Conservation (phyloP, 148 eudicot species). For the Rheum nobile region DNA sequence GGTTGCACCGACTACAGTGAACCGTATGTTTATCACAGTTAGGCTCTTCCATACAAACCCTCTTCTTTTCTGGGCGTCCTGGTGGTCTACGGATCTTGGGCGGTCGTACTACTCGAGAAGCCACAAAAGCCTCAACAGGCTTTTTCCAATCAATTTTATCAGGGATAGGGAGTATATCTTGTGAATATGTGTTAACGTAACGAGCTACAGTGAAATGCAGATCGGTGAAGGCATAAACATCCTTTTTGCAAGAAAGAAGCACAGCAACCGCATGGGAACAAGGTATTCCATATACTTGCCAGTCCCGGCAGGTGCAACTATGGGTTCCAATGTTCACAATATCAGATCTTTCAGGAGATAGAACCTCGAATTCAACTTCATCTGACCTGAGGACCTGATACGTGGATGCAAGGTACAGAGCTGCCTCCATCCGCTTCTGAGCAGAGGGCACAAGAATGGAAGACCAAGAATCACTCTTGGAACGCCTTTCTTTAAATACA, state of each 20-base stretch:
- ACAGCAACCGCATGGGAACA: slow-evolving; percentile 61
- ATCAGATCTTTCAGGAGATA: slow-evolving; percentile 37
- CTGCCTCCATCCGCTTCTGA: slow-evolving; percentile 35
- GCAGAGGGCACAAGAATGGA: slow-evolving; percentile 39
- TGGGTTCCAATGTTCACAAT: slow-evolving; percentile 46
- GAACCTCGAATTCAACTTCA: slow-evolving; percentile 50
- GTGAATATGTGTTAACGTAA: slow-evolving; percentile 25
- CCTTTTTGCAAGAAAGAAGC: slow-evolving; percentile 31
- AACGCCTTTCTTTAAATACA: slow-evolving; percentile 40
- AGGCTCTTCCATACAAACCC: slow-evolving; percentile 31
- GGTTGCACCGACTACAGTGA: slow-evolving; percentile 53
- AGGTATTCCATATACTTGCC: slow-evolving; percentile 50
- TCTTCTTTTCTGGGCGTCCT: slow-evolving; percentile 54
- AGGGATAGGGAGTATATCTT: slow-evolving; percentile 29
- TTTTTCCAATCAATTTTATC: slow-evolving; percentile 34
- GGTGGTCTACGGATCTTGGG: slow-evolving; percentile 51
- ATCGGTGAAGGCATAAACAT: slow-evolving; percentile 34
- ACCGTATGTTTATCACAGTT: slow-evolving; percentile 46
- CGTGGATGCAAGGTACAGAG: slow-evolving; percentile 19
- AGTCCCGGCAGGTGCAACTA: slow-evolving; percentile 49
- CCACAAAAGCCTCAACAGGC: slow-evolving; percentile 15
- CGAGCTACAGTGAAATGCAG: slow-evolving; percentile 26
- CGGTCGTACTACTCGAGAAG: slow-evolving; percentile 29
- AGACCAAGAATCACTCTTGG: slow-evolving; percentile 25
- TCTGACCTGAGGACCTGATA: slow-evolving; percentile 51